Conservation (phyloP, 768 basidiomycete species). For the Mycena amicta region DNA sequence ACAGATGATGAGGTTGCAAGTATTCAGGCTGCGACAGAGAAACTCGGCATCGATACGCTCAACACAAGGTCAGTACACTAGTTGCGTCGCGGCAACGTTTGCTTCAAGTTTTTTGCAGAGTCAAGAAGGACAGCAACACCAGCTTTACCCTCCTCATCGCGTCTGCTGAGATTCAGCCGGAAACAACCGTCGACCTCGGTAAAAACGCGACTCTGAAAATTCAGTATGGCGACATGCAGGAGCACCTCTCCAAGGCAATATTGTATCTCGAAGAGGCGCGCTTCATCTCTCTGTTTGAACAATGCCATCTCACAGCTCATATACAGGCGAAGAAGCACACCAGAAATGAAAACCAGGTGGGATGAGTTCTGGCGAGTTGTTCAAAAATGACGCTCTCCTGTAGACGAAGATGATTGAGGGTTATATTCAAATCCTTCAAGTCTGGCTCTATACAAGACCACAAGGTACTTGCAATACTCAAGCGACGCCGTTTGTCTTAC, state of each 20-base stretch:
- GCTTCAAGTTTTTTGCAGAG: constrained; percentile 40
- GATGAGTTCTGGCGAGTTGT: not conserved
- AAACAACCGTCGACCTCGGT: constrained; percentile 43
- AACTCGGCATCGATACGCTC: constrained; percentile 70
- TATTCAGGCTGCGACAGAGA: constrained; percentile 77
- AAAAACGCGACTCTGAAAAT: constrained; percentile 57
- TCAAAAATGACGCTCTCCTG: no score
- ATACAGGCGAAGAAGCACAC: constrained; percentile 77
- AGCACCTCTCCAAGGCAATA: constrained; percentile 54
- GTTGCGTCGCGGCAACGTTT: not conserved
- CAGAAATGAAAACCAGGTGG: constrained; percentile 66
- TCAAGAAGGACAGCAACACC: constrained; percentile 64
- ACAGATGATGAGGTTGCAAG: constrained; percentile 78
- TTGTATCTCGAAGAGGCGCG: constrained; percentile 67
- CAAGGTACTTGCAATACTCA: constrained; percentile 35
- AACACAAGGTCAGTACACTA: constrained; percentile 68
- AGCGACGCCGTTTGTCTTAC: not conserved
- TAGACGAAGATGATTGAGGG: constrained; percentile 65
- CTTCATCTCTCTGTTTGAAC: no score
- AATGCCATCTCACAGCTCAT: no score
- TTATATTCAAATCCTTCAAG: constrained; percentile 77
- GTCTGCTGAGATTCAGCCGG: constrained; percentile 54
- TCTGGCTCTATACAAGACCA: constrained; percentile 81
- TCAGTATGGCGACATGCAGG: constrained; percentile 76
- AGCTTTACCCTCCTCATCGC: constrained; percentile 78